phyloP scores from a whole-genome alignment of 805 yeast genomes.

The Kodamaea jinghongensis region DNA sequence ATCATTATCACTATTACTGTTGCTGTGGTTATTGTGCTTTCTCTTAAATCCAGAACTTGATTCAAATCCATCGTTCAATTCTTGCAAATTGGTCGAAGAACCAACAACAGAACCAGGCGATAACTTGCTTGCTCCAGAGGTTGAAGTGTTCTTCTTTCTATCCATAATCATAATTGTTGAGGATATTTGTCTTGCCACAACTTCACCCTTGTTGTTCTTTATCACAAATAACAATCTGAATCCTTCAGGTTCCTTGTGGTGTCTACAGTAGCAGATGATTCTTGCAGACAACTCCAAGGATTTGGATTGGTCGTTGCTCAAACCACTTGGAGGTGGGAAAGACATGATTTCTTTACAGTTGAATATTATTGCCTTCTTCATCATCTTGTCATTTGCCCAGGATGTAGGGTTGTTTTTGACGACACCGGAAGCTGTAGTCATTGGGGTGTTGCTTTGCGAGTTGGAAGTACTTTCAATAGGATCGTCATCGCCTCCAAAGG shows the following conservation, averaged over 20 bases:
- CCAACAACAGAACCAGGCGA: conserved; percentile 19
- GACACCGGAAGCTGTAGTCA: conserved; percentile 20
- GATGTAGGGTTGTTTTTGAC: conserved; percentile 57
- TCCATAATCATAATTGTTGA: conserved; percentile 89
- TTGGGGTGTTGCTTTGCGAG: conserved; percentile 9
- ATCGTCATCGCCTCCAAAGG: conserved; percentile 22
- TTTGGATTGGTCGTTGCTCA: conserved; percentile 30
- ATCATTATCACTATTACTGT: conserved; percentile 11
- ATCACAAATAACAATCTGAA: conserved; percentile 70
- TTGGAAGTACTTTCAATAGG: conserved; percentile 9
- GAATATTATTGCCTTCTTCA: conserved; percentile 82
- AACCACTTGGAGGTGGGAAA: conserved; percentile 59
- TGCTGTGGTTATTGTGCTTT: conserved; percentile 9
- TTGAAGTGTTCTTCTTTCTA: conserved; percentile 65
- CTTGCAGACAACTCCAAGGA: conserved; percentile 59
- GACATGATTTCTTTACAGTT: conserved; percentile 87
- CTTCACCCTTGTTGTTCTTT: conserved; percentile 55
- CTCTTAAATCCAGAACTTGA: conserved; percentile 4
- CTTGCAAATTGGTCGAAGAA: conserved; percentile 22
- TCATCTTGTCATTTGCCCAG: conserved; percentile 72
- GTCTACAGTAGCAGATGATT: conserved; percentile 93
- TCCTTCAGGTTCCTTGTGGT: conserved; percentile 86
- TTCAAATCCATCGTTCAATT: conserved; percentile 7
- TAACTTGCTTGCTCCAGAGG: conserved; percentile 12
- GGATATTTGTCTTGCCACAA: conserved; percentile 71